phyloP scores from a whole-genome alignment of 2,329 filamentous ascomycete species.

The Diaporthe sp. region DNA sequence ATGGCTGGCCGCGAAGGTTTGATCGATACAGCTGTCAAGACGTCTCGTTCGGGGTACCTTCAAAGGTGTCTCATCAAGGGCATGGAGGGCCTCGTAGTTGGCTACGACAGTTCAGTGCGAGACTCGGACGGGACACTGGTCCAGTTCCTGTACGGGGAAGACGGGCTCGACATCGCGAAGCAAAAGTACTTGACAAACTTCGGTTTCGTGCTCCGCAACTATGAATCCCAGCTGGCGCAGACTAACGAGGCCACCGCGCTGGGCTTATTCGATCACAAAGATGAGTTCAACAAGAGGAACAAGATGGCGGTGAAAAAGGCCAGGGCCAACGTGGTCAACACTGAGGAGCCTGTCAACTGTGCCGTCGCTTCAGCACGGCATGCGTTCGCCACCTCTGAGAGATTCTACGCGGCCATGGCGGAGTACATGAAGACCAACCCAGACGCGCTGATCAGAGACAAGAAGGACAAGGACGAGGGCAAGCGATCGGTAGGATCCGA shows the following conservation, averaged over 20 bases:
- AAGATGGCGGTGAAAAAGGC: constrained; percentile 85
- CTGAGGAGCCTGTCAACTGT: constrained; percentile 81
- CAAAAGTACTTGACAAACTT: constrained; percentile 93
- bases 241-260: constrained; percentile 69
- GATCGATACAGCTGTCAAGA: constrained; percentile 99
- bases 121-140: constrained; percentile 94
- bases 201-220: constrained; percentile 89
- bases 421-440: constrained; percentile 85
- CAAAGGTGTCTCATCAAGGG: constrained; percentile 98
- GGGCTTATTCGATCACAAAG: constrained; percentile 65
- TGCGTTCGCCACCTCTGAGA: constrained; percentile 90
- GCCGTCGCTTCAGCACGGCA: constrained; percentile 82
- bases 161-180: constrained; percentile 94
- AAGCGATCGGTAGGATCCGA: constrained; percentile 51
- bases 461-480: constrained; percentile 55
- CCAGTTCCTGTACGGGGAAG: constrained; percentile 97
- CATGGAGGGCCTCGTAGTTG: constrained; percentile 93
- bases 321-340: constrained; percentile 67
- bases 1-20: constrained; percentile 99
- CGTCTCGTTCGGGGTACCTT: constrained; percentile 94
- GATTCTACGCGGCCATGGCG: constrained; percentile 79
- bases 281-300: constrained; percentile 80
- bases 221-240: constrained; percentile 82
- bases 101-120: constrained; percentile 94
- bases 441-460: constrained; percentile 69